Evolutionary conservation across 2,329 filamentous ascomycete species (phyloP).

Genomic region (Stemphylium beticola): DNA sequence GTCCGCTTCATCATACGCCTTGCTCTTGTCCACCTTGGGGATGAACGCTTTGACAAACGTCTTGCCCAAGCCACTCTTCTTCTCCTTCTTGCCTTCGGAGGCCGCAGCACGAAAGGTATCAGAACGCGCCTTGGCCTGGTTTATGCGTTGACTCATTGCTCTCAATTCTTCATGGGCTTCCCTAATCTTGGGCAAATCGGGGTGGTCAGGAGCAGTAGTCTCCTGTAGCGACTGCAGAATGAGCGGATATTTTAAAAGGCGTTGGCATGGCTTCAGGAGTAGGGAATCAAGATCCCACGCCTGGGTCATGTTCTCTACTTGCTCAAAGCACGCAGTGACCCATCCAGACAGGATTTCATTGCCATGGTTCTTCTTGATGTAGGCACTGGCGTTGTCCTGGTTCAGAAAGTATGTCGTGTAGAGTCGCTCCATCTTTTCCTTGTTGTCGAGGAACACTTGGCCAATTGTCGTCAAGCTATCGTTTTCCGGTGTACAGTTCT

Average conservation of each 20-base stretch:
- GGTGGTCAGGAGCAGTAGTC: constrained; percentile 80
- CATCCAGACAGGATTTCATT: constrained; percentile 72
- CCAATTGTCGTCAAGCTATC: constrained; percentile 66
- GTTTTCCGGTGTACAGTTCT: constrained; percentile 52
- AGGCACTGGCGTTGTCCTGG: constrained; percentile 68
- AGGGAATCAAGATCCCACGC: constrained; percentile 96
- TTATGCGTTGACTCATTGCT: constrained; percentile 72
- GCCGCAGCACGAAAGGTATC: constrained; percentile 69
- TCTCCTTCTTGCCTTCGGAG: constrained; percentile 46
- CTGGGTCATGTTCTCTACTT: constrained; percentile 87
- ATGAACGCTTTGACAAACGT: constrained; percentile 86
- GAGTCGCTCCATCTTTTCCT: constrained; percentile 67
- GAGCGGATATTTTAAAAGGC: constrained; percentile 91
- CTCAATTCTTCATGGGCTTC: constrained; percentile 73
- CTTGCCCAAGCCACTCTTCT: constrained; percentile 63
- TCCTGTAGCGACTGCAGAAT: constrained; percentile 81
- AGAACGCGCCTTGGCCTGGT: constrained; percentile 93
- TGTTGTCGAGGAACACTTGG: constrained; percentile 62
- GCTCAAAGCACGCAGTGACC: constrained; percentile 91
- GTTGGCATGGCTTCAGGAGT: constrained; percentile 96
- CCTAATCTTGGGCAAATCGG: constrained; percentile 75
- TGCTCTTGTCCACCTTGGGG: constrained; percentile 85
- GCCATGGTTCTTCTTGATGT: constrained; percentile 61
- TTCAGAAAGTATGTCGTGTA: constrained; percentile 71
- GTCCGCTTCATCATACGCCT: constrained; percentile 69